phyloP scores from a whole-genome alignment of 1,284 basidiomycete species.

The Hemileia vastatrix region DNA sequence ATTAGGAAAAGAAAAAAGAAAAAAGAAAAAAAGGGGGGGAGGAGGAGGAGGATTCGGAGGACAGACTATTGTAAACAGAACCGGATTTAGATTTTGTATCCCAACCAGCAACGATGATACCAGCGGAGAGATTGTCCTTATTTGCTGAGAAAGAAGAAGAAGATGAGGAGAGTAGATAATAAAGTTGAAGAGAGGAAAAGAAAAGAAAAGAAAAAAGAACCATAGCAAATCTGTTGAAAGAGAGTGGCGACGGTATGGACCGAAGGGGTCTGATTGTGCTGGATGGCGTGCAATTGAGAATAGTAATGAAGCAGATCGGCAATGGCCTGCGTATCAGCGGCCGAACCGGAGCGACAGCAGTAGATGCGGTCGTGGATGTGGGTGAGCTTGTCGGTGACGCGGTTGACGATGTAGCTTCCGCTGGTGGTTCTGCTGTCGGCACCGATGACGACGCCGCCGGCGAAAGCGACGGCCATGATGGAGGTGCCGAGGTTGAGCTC shows the following conservation, averaged over 20 bases:
- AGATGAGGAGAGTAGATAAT: not conserved
- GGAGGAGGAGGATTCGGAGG: conserved; percentile 36
- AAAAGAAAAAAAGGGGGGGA: conserved; percentile 41
- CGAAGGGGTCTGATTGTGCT: conserved; percentile 60
- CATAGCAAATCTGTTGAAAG: conserved; percentile 85
- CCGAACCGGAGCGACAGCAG: conserved; percentile 95
- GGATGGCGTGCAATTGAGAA: conserved; percentile 72
- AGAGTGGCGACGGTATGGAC: conserved; percentile 71
- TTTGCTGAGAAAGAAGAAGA: conserved; percentile 5
- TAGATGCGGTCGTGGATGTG: conserved; percentile 96
- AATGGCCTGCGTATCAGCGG: conserved; percentile 91
- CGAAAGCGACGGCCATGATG: conserved; percentile 98
- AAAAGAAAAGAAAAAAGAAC: conserved; percentile 33
- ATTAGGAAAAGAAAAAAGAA: conserved; percentile 25
- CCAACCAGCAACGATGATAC: conserved; percentile 98
- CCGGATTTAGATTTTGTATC: conserved; percentile 77
- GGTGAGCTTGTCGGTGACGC: conserved; percentile 97
- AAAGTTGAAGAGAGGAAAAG: not conserved
- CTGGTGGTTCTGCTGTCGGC: conserved; percentile 96
- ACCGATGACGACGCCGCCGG: conserved; percentile 87
- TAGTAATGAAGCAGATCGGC: conserved; percentile 85
- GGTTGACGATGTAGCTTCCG: conserved; percentile 88
- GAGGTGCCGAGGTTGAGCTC: conserved; percentile 61
- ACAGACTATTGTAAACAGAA: conserved; percentile 71
- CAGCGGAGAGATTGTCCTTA: conserved; percentile 59